Base-by-base conservation (phyloP, 345 rosid genomes). In the Populus ilicifolia region DNA sequence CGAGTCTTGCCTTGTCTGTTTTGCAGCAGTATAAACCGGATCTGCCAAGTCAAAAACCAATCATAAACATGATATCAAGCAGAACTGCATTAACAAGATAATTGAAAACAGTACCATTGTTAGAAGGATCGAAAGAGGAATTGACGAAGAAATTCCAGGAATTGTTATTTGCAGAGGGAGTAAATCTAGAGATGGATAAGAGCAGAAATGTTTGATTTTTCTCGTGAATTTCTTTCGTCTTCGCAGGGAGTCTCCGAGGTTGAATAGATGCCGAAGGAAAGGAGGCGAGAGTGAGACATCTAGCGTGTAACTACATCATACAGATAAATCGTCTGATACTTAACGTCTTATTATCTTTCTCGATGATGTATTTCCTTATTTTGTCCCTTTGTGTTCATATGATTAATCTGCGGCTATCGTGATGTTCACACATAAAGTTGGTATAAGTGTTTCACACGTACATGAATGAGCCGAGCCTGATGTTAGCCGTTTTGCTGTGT, bases 1-100 rank as follows among this genome's bases (percentile, higher is more conserved):
- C 99, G 98, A 75, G 99, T 95, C 93, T 95, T 95, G 14, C 99
- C 99, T 83, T 95, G 97, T 87, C 99, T 89, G 88, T 95, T 95
- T 86, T 95, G 99, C 81, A 95, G 82, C 80, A 95, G 89, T 72
- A 95, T 93, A 90, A 95, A 93, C 33, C 99, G 98, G 96, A 95
- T 95, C 99, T 94, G 89, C 76, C 79, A 70, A 66, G 18, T 25
- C 68, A 46, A 65, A 74, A 74, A 62, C 70, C 70, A 10, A 1
- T 14, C 35, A 43, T 67, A 25, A 39, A 44, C 35, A 44, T 20
- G 10, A 30, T 29, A 56, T 29, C 18, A 65, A 29, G 27, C 8
- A 66, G 39, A 35, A 16, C 63, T 33, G 62, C 27, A 46, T 16
- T 36, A 23, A 54, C 17, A 67, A 59, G 75, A 61, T 41, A 44